Percentiles rank a stretch among this genome's conserved stretches.
These are phyloP conservation scores for Kurtzmaniella fragi DNA, from an alignment of 805 yeast genomes.

Conservation along the genomic window DNA sequence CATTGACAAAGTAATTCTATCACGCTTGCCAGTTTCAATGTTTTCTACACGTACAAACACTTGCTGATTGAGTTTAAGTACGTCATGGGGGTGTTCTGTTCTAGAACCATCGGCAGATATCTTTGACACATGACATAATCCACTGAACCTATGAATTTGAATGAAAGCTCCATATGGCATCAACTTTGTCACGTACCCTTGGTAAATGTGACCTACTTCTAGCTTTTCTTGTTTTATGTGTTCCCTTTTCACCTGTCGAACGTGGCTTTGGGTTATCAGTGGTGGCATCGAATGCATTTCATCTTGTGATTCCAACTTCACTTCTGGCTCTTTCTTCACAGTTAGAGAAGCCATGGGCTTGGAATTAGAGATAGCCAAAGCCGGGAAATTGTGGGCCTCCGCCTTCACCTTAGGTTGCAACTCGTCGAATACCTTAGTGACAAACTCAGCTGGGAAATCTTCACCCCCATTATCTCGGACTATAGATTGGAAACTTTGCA, in stretches of 20 bases:
- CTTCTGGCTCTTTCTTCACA: conserved; percentile 1
- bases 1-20: conserved; percentile 57
- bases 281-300: conserved; percentile 3
- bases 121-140: conserved; percentile 76
- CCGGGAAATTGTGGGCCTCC: background rate
- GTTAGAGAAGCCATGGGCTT: no score
- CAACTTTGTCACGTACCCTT: conserved; percentile 56
- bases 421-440: conserved; percentile 15
- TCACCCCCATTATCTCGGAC: conserved; percentile 36
- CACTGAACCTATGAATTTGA: conserved; percentile 43
- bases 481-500: conserved; percentile 8
- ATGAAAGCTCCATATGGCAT: conserved; percentile 79
- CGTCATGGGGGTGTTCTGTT: conserved; percentile 54
- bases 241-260: background rate
- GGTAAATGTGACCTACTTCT: conserved; percentile 44
- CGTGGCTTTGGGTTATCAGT: conserved; percentile 1
- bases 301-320: conserved; percentile 4
- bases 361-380: background rate
- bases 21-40: conserved; percentile 20
- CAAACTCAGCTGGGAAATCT: conserved; percentile 31
- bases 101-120: conserved; percentile 44
- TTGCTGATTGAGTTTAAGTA: conserved; percentile 49
- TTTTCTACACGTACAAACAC: conserved; percentile 58
- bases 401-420: conserved; percentile 4
- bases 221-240: conserved; percentile 15